Percentiles rank a stretch among this genome's conserved stretches.
These are phyloP conservation scores for Blastobotrys attinorum DNA, from an alignment of 805 yeast species.

Conservation along the genomic window DNA sequence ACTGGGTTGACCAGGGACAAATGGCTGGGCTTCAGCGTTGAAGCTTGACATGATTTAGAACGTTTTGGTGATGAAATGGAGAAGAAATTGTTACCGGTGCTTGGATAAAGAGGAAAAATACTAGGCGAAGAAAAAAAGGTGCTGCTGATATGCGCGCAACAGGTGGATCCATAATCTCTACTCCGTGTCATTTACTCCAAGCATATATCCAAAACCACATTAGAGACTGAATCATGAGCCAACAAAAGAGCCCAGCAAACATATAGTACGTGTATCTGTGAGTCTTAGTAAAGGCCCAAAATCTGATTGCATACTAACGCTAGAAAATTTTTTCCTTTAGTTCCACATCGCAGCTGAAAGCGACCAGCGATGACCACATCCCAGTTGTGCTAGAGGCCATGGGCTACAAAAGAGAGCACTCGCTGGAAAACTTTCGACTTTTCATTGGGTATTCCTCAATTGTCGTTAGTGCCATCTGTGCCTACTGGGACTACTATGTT, in stretches of 20 bases:
- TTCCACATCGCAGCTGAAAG: slow-evolving; percentile 25
- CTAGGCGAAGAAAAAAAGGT: too few species aligned
- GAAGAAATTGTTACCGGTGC: too few species aligned
- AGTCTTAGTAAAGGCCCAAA: too few species aligned
- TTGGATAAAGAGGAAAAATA: too few species aligned
- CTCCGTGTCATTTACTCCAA: too few species aligned
- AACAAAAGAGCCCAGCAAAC: neutral
- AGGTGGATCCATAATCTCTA: too few species aligned
- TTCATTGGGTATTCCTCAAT: slow-evolving; percentile 25
- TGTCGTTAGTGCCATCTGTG: slow-evolving; percentile 24
- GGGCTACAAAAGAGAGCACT: slow-evolving; percentile 23
- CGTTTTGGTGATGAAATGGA: too few species aligned
- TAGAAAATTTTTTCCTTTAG: slow-evolving; percentile 14
- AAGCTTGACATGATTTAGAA: slow-evolving; percentile 3
- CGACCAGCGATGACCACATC: slow-evolving; percentile 25
- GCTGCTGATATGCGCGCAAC: too few species aligned
- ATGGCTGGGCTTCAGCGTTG: slow-evolving; percentile 5
- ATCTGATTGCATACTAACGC: too few species aligned
- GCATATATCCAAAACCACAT: too few species aligned
- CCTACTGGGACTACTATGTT: slow-evolving; percentile 22
- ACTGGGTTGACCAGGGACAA: slow-evolving; percentile 4
- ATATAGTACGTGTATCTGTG: neutral
- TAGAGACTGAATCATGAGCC: neutral
- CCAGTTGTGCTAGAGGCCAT: slow-evolving; percentile 15
- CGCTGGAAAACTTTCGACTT: slow-evolving; percentile 22